A percentile compares a stretch with the other conserved stretches of the same genome.
phyloP scores from a whole-genome alignment of 768 basidiomycete genomes.

The Kwoniella bestiolae region DNA sequence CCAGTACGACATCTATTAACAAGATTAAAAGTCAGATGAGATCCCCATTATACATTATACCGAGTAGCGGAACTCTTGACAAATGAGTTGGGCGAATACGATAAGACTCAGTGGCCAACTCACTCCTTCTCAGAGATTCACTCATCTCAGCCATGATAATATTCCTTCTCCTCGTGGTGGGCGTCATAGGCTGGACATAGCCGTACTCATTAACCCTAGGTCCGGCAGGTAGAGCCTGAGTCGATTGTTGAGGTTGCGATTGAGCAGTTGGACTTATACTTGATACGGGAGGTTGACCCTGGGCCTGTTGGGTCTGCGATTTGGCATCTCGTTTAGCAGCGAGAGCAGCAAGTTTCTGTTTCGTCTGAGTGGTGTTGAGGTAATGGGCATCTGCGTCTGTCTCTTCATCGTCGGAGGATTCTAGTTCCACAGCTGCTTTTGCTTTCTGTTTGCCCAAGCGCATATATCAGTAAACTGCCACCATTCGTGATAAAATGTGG shows the following conservation, averaged over 20 bases:
- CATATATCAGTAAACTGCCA: background rate
- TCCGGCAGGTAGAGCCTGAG: constrained; percentile 25
- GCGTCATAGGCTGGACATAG: constrained; percentile 39
- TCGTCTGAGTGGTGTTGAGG: constrained; percentile 42
- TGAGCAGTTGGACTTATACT: background rate
- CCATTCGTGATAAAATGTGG: background rate
- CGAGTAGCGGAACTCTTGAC: too few species aligned
- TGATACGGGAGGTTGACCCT: constrained; percentile 5
- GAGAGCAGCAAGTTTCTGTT: constrained; percentile 40
- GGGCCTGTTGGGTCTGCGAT: constrained; percentile 4
- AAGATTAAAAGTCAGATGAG: background rate
- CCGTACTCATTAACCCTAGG: constrained; percentile 26
- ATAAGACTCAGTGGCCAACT: constrained; percentile 22
- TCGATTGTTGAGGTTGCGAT: background rate
- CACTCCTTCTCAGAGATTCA: constrained; percentile 47
- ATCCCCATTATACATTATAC: too few species aligned
- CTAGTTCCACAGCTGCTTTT: constrained; percentile 29
- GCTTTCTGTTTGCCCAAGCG: constrained; percentile 5
- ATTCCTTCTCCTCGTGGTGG: constrained; percentile 41
- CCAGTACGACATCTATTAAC: constrained; percentile 47
- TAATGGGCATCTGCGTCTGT: constrained; percentile 39
- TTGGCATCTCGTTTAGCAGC: constrained; percentile 41
- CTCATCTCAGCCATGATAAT: constrained; percentile 53
- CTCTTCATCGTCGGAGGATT: constrained; percentile 35
- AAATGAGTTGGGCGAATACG: too few species aligned